Percentiles rank a stretch among this genome's conserved stretches.
phyloP scores from a whole-genome alignment of 2,329 filamentous ascomycete genomes.

The Laburnicola sp. region DNA sequence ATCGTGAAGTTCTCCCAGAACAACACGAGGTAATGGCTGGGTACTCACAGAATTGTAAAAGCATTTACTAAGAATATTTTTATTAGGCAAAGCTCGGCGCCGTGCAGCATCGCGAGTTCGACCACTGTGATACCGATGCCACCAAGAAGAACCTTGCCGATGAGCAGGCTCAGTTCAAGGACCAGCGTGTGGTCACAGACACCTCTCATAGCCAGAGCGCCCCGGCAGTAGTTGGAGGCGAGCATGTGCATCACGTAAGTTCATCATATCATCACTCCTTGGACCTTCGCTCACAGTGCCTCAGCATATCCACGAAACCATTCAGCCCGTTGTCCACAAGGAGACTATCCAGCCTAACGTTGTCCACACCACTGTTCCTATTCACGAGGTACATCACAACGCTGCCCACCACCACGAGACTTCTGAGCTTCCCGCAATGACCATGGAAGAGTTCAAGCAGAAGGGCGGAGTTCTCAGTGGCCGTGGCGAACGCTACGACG shows the following conservation, averaged over 20 bases:
- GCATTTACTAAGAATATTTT: no score
- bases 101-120: constrained; percentile 63
- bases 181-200: constrained; percentile 52
- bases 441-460: constrained; percentile 64
- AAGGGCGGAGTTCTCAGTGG: constrained; percentile 59
- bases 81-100: constrained; percentile 59
- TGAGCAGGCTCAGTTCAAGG: constrained; percentile 60
- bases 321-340: constrained; percentile 72
- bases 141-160: constrained; percentile 37
- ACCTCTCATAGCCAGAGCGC: constrained; percentile 55
- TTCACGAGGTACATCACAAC: constrained; percentile 73
- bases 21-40: no score
- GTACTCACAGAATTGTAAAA: no score
- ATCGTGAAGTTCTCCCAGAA: constrained; percentile 62
- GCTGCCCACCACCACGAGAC: constrained; percentile 67
- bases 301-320: constrained; percentile 64
- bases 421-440: constrained; percentile 66
- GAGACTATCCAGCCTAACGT: constrained; percentile 68
- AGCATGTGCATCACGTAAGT: constrained; percentile 63
- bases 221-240: constrained; percentile 58
- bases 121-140: constrained; percentile 60
- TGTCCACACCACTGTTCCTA: constrained; percentile 70
- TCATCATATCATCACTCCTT: not conserved
- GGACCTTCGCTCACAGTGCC: constrained; percentile 11
- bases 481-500: constrained; percentile 59